phyloP scores from a whole-genome alignment of 352 stramenopile species.

The Elongisporangium anandrum region DNA sequence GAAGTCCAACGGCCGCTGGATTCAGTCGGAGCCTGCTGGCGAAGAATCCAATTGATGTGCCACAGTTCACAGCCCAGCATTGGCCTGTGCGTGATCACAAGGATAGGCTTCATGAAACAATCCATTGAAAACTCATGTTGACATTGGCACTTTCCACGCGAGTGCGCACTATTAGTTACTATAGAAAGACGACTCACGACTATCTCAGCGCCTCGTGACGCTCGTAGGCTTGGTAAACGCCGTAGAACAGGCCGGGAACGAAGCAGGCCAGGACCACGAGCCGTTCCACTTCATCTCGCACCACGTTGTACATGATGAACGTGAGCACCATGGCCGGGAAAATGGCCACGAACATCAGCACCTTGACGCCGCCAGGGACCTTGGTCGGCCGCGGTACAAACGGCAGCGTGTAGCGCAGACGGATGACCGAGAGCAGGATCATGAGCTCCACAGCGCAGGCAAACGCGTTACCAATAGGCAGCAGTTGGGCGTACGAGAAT shows the following conservation, averaged over 20 bases:
- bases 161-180: too few relatives aligned
- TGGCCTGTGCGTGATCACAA: too few relatives aligned
- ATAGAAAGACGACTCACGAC: not conserved
- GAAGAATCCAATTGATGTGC: too few relatives aligned
- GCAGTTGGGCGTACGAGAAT: constrained; percentile 53
- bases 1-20: too few relatives aligned
- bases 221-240: constrained; percentile 17
- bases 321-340: constrained; percentile 19
- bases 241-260: constrained; percentile 25
- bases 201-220: not conserved
- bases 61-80: too few relatives aligned
- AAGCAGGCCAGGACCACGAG: constrained; percentile 43
- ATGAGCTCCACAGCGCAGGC: constrained; percentile 81
- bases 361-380: constrained; percentile 21
- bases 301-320: constrained; percentile 34
- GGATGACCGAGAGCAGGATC: constrained; percentile 86
- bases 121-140: too few relatives aligned
- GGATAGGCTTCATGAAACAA: too few relatives aligned
- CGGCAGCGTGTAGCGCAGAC: constrained; percentile 65
- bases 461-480: constrained; percentile 89
- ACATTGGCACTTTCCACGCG: too few relatives aligned
- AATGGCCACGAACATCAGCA: constrained; percentile 14
- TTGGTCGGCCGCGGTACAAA: constrained; percentile 60
- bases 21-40: too few relatives aligned
- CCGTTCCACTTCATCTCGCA: constrained; percentile 18